Conservation (phyloP, 305 asterid species). For the Fraxinus baroniana region DNA sequence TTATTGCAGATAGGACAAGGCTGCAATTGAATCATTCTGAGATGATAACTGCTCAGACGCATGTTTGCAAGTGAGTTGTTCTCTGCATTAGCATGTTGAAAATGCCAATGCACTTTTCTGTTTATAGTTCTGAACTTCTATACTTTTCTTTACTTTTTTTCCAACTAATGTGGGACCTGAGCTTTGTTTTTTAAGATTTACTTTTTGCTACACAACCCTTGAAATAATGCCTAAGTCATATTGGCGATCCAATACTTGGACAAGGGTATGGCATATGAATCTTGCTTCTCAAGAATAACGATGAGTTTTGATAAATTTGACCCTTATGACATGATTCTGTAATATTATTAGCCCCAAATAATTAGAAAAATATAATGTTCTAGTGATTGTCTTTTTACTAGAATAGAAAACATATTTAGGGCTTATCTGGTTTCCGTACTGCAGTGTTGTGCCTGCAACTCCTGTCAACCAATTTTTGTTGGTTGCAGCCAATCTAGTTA, state of each 20-base stretch:
- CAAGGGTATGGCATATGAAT: background rate
- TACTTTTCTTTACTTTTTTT: background rate
- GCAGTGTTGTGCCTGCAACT: background rate
- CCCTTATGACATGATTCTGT: background rate
- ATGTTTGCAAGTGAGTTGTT: conserved; percentile 65
- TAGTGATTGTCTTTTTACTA: background rate
- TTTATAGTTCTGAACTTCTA: background rate
- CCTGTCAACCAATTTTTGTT: background rate
- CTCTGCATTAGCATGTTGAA: conserved; percentile 14
- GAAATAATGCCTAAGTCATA: background rate
- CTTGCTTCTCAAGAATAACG: background rate
- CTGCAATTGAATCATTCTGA: conserved; percentile 75
- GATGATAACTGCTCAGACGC: conserved; percentile 61
- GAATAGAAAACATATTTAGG: background rate
- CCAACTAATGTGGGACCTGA: background rate
- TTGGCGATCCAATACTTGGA: background rate
- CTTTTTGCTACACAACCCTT: background rate
- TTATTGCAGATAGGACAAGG: conserved; percentile 67
- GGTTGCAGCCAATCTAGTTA: background rate
- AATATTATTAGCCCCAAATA: background rate
- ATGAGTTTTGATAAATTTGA: background rate
- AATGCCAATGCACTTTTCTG: background rate
- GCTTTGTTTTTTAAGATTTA: background rate
- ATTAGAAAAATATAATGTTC: background rate
- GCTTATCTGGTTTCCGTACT: background rate